Evolutionary conservation across 345 rosid species (phyloP).

Genomic region (Hibiscus mutabilis): DNA sequence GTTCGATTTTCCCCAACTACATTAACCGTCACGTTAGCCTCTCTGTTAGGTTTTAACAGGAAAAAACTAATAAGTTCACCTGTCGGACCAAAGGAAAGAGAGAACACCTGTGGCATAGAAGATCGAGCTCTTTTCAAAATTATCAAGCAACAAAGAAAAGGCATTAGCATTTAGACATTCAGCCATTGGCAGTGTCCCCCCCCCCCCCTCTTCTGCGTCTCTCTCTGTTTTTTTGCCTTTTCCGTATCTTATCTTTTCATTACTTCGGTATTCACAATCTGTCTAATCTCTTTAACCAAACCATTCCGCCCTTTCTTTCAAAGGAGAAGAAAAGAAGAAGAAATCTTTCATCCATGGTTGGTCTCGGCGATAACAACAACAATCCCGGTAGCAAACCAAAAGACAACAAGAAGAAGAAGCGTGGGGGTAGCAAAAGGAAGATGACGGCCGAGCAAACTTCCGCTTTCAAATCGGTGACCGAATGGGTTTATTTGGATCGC

Average conservation of each 20-base stretch:
- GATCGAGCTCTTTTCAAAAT: neutral
- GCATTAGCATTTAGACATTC: no score
- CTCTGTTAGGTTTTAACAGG: no score
- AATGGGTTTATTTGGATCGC: slow-evolving; percentile 60
- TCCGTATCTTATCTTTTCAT: neutral
- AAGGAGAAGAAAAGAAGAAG: neutral
- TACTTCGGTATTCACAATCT: neutral
- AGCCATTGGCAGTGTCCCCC: neutral
- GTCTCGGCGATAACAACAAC: slow-evolving; percentile 6
- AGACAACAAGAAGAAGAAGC: slow-evolving; percentile 67
- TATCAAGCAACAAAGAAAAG: neutral
- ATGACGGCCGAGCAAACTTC: slow-evolving; percentile 58
- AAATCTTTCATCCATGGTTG: slow-evolving; percentile 11
- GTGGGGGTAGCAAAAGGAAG: slow-evolving; percentile 65
- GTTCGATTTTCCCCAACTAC: no score
- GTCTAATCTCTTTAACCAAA: neutral
- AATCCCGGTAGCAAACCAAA: slow-evolving; percentile 20
- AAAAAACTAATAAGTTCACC: neutral
- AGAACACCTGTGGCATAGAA: slow-evolving; percentile 6
- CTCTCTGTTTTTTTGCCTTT: neutral
- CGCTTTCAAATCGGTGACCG: slow-evolving; percentile 57
- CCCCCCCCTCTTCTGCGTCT: neutral
- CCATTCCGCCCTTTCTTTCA: no score
- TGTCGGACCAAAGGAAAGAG: slow-evolving; percentile 1
- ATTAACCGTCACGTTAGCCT: no score